Conservation (phyloP, 257 asterid species). For the Primulina huaijiensis region DNA sequence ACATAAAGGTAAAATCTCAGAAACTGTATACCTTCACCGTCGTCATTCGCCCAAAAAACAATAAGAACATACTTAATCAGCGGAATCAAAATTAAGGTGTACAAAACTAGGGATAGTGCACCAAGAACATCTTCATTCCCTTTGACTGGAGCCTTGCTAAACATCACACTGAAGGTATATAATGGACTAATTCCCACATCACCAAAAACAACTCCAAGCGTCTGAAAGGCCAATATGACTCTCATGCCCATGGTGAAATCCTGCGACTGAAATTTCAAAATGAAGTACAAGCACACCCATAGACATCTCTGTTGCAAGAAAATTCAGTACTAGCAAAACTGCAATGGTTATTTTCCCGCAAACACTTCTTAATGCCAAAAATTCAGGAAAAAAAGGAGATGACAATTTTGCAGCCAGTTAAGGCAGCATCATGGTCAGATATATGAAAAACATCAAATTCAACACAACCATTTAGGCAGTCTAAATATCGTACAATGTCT, state of each 20-base stretch:
- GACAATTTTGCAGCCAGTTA: background rate
- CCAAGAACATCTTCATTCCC: conserved; percentile 92
- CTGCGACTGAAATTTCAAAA: conserved; percentile 46
- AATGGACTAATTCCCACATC: conserved; percentile 98
- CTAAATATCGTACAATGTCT: conserved; percentile 13
- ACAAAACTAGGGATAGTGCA: conserved; percentile 83
- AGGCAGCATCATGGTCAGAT: conserved; percentile 13
- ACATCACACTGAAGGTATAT: conserved; percentile 97
- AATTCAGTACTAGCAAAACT: conserved; percentile 14
- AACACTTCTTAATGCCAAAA: conserved; percentile 4
- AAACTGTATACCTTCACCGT: conserved; percentile 83
- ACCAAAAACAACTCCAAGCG: conserved; percentile 93
- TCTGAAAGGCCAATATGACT: conserved; percentile 69
- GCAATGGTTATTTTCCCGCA: background rate
- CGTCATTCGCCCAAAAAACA: conserved; percentile 98
- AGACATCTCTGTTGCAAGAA: conserved; percentile 6
- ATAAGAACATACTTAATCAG: conserved; percentile 82
- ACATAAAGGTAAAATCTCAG: conserved; percentile 13
- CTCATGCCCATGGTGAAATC: conserved; percentile 75
- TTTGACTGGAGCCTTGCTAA: conserved; percentile 93
- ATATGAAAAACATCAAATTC: conserved; percentile 13
- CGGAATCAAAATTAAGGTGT: conserved; percentile 83
- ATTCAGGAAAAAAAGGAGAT: conserved; percentile 7
- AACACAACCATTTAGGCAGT: conserved; percentile 9
- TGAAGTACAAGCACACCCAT: conserved; percentile 29